Evolutionary conservation across 176 grass and related monocot genomes (phyloP).

Genomic region (Miscanthus lutarioriparius): DNA sequence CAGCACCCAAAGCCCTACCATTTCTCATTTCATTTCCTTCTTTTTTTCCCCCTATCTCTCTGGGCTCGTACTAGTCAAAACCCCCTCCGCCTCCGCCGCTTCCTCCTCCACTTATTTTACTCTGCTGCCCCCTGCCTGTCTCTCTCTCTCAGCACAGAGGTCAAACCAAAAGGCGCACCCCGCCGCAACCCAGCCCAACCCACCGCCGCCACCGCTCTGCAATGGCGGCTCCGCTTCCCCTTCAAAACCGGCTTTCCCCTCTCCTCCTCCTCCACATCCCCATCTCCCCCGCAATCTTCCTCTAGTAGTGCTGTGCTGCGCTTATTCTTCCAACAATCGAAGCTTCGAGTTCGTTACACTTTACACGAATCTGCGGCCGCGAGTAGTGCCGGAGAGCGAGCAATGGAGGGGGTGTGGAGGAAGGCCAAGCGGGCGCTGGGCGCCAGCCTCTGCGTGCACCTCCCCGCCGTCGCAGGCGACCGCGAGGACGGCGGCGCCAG

Average conservation of each 20-base stretch:
- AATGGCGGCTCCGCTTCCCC: conserved; percentile 40
- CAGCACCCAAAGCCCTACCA: background rate
- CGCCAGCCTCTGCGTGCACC: conserved; percentile 55
- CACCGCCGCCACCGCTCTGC: conserved; percentile 21
- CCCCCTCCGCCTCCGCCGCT: background rate
- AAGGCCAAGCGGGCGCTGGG: conserved; percentile 77
- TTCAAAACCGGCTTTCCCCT: conserved; percentile 36
- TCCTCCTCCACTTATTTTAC: background rate
- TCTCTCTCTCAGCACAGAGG: conserved; percentile 20
- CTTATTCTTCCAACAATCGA: background rate
- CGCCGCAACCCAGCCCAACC: conserved; percentile 32
- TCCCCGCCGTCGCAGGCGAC: conserved; percentile 47
- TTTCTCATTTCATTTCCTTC: background rate
- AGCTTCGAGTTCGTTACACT: background rate
- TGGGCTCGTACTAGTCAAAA: conserved; percentile 20
- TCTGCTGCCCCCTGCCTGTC: background rate
- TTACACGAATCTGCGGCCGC: conserved; percentile 5
- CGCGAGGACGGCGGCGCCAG: conserved; percentile 30
- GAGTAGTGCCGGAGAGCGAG: background rate
- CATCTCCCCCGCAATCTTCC: background rate
- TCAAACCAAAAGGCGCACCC: conserved; percentile 57
- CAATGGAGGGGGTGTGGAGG: conserved; percentile 80
- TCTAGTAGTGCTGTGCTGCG: background rate
- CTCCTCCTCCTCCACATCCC: background rate
- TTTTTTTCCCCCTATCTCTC: background rate